Conservation (phyloP, 345 rosid genomes). For the Laguncularia racemosa region DNA sequence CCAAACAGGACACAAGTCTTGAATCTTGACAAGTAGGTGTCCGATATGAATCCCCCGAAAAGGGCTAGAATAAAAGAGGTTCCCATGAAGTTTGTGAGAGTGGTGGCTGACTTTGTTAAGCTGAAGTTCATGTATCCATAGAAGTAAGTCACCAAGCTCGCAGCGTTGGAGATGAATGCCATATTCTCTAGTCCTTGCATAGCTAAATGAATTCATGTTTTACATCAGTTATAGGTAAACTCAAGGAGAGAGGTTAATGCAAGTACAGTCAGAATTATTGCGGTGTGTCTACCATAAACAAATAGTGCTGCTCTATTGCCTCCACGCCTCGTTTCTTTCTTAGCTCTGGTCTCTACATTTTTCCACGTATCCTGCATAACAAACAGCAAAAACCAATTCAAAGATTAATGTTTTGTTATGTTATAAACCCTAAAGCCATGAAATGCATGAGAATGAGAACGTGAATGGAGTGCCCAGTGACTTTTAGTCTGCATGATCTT, state of each 20-base stretch:
- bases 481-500: too few species aligned
- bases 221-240: background rate
- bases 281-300: slow-evolving; percentile 30
- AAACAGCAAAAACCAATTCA: background rate
- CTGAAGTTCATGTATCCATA: slow-evolving; percentile 58
- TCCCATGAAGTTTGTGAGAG: slow-evolving; percentile 61
- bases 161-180: slow-evolving; percentile 41
- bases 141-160: slow-evolving; percentile 50
- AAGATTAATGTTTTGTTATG: background rate
- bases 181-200: slow-evolving; percentile 48
- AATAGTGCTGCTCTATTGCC: slow-evolving; percentile 45
- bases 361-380: slow-evolving; percentile 20
- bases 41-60: slow-evolving; percentile 61
- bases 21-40: slow-evolving; percentile 55
- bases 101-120: slow-evolving; percentile 52
- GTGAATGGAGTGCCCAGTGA: too few species aligned
- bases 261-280: background rate
- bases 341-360: slow-evolving; percentile 19
- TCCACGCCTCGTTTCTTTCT: slow-evolving; percentile 22
- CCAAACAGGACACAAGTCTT: slow-evolving; percentile 50
- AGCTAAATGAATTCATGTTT: slow-evolving; percentile 13
- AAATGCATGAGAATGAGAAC: too few species aligned
- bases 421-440: too few species aligned
- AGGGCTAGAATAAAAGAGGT: slow-evolving; percentile 42
- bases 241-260: background rate